Conservation (phyloP, 2,329 filamentous ascomycete species). For the Monosporascus ibericus region DNA sequence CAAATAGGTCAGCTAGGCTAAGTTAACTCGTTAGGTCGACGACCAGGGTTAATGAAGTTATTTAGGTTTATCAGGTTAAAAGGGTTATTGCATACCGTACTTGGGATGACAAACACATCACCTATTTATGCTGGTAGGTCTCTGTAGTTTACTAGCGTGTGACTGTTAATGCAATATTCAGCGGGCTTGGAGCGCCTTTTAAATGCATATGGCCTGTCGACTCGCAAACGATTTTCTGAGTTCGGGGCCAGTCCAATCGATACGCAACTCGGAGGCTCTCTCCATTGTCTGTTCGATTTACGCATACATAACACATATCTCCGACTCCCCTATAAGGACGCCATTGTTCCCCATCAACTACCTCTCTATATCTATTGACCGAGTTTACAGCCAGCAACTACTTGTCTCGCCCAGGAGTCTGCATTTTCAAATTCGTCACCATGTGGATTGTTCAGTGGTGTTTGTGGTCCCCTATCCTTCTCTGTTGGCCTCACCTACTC, state of each 20-base stretch:
- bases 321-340: not conserved
- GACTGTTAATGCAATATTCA: not conserved
- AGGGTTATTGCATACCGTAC: no score
- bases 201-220: no score
- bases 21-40: no score
- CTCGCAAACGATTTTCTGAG: not conserved
- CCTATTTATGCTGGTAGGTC: no score
- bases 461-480: constrained; percentile 42
- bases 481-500: constrained; percentile 3
- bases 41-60: no score
- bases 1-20: no score
- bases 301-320: not conserved
- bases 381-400: constrained; percentile 5
- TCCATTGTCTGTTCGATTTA: not conserved
- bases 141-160: no score
- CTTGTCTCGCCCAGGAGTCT: not conserved
- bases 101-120: no score
- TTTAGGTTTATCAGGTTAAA: no score
- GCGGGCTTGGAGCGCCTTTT: not conserved
- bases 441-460: constrained; percentile 98
- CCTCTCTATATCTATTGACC: constrained; percentile 4
- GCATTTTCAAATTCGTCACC: constrained; percentile 25
- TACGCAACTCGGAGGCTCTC: not conserved
- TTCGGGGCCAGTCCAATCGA: not conserved
- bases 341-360: not conserved